These are phyloP conservation scores for Epithemia pelagica DNA, from an alignment of 108 stramenopile genomes.

Conservation along the genomic window DNA sequence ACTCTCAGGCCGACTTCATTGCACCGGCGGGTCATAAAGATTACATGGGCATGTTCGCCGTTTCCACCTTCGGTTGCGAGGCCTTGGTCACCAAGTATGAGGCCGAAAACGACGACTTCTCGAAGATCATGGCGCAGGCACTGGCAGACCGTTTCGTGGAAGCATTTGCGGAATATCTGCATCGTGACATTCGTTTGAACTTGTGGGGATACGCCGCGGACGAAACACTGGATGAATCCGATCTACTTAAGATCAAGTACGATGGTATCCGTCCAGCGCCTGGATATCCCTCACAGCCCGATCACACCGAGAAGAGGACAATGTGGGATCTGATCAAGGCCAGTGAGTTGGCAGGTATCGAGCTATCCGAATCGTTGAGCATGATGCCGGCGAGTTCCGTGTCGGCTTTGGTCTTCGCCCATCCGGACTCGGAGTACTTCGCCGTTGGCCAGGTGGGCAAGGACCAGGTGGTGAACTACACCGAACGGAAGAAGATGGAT, in stretches of 20 bases:
- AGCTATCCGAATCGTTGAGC: constrained; percentile 86
- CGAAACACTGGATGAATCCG: constrained; percentile 79
- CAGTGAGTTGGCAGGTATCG: constrained; percentile 87
- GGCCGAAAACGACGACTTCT: constrained; percentile 93
- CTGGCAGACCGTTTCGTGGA: constrained; percentile 98
- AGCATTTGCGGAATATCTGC: constrained; percentile 99
- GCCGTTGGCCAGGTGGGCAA: constrained; percentile 97
- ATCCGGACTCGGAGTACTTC: constrained; percentile 93
- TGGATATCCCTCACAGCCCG: constrained; percentile 99
- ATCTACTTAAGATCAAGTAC: constrained; percentile 98
- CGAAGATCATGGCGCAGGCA: constrained; percentile 99
- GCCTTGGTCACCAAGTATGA: constrained; percentile 84
- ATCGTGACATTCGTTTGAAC: constrained; percentile 89
- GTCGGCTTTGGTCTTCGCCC: constrained; percentile 97
- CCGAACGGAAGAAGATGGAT: constrained; percentile 88
- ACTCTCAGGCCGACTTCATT: constrained; percentile 96
- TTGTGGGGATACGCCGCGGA: constrained; percentile 96
- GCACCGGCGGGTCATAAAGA: constrained; percentile 94
- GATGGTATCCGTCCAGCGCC: constrained; percentile 99
- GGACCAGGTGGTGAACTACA: constrained; percentile 97
- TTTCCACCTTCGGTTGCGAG: constrained; percentile 95
- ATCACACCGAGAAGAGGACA: constrained; percentile 98
- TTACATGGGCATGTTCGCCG: constrained; percentile 96
- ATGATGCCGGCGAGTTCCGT: constrained; percentile 99
- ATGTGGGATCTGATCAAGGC: constrained; percentile 97